Evolutionary conservation across 768 basidiomycete species (phyloP).

Genomic region (Suillus alpinus): DNA sequence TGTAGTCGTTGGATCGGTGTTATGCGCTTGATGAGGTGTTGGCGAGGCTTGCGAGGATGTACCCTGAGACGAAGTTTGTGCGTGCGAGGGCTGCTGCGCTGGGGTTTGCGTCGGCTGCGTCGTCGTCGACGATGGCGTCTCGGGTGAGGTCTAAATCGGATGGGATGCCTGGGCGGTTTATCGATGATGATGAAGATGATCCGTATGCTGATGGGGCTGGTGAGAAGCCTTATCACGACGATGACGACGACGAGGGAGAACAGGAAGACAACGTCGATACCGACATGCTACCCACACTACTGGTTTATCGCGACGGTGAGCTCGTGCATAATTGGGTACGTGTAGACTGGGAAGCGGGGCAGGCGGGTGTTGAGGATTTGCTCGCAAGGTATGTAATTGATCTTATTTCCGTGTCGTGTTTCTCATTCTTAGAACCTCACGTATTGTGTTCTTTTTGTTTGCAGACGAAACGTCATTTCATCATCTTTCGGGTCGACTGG

Average conservation of each 20-base stretch:
- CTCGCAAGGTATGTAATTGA: conserved; percentile 48
- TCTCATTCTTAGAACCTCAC: not conserved
- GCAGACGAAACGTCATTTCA: conserved; percentile 27
- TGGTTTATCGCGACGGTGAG: conserved; percentile 76
- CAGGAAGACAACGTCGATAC: conserved; percentile 68
- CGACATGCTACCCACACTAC: conserved; percentile 75
- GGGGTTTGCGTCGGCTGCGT: conserved; percentile 56
- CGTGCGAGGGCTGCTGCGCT: conserved; percentile 72
- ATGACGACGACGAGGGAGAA: conserved; percentile 40
- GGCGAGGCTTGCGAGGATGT: conserved; percentile 62
- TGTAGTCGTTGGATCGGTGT: conserved; percentile 74
- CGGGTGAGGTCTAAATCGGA: not conserved
- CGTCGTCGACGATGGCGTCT: conserved; percentile 11
- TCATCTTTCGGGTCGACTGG: conserved; percentile 14
- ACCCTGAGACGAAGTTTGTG: conserved; percentile 78
- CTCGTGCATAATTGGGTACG: conserved; percentile 89
- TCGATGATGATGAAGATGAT: conserved; percentile 46
- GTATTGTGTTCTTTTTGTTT: not conserved
- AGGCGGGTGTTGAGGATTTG: conserved; percentile 65
- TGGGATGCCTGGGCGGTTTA: conserved; percentile 8
- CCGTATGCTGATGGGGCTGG: conserved; percentile 39
- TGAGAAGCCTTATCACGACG: conserved; percentile 31
- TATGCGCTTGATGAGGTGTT: conserved; percentile 67
- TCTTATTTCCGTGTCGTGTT: not conserved
- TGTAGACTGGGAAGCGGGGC: conserved; percentile 81